Evolutionary conservation across 352 stramenopile species (phyloP), one percentile per base, ranked within the genome.

Genomic region (Phytophthora constricta): DNA sequence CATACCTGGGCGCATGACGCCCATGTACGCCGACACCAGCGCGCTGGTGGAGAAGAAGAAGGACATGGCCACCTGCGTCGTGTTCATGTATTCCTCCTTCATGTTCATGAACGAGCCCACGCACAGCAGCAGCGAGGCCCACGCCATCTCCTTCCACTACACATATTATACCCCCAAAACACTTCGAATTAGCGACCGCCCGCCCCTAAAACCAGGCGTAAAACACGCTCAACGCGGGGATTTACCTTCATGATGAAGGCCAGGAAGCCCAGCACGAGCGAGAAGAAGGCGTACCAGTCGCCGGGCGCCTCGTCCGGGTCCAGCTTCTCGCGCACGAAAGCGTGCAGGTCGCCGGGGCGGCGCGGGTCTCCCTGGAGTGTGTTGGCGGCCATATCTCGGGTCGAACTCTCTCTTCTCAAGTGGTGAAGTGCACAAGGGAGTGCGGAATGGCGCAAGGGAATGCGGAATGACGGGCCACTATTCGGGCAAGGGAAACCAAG

Each of bases 41-140:
- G 85, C 78, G 53, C 79, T 90, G 17, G 77, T 79, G 51, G 85
- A 77, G 66, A 88, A 89, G 74, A 91, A 92, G 73, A 93, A 90
- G 49, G 83, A 84, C 76, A 89, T 88, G 66, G 80, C 84, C 37
- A 90, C 69, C 62, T 89, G 75, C 49, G 77, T 82, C 62, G 84
- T 71, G 62, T 92, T 86, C 72, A 72, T 78, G 25, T 90, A 74
- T 33, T 77, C 63, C 52, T 50, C 76, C 68, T 81, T 80, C 59
- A 87, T 80, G 68, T 87, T 90, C 52, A 67, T 74, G 48, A 91
- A 93, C 54, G 83, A 88, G 22, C 80, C 77, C 26, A 77, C 62
- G 57, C 83, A 91, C 53, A 91, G 67, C 43, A 92, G 68, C 68
- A 93, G 77, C 41, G 83, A 87, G 31, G 68, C 70, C 79, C 80